Evolutionary conservation across 2,329 filamentous ascomycete species (phyloP).

Genomic region (Mariannaea elegans): DNA sequence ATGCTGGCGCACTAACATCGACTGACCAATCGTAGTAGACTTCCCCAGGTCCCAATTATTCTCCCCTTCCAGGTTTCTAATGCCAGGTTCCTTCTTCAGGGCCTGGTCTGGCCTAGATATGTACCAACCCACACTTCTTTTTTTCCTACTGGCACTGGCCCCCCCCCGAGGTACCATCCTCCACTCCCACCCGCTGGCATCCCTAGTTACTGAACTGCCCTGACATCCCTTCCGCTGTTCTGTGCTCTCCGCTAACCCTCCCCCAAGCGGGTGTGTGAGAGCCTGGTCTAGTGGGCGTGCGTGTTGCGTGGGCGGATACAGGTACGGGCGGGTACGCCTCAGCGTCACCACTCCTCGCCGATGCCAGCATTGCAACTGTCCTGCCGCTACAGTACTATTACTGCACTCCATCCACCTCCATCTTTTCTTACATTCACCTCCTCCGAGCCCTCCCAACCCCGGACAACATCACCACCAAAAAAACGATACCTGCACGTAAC

Average conservation of each 20-base stretch:
- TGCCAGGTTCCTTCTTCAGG: slow-evolving; percentile 31
- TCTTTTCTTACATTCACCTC: slow-evolving; percentile 33
- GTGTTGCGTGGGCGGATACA: slow-evolving; percentile 36
- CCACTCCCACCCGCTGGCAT: neutral
- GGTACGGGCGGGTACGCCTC: slow-evolving; percentile 38
- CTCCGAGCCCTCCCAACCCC: slow-evolving; percentile 20
- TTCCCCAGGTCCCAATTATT: slow-evolving; percentile 42
- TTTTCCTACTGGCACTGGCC: neutral
- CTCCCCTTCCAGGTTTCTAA: slow-evolving; percentile 34
- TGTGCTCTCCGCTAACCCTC: too few relatives aligned
- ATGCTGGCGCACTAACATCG: slow-evolving; percentile 40
- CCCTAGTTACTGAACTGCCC: neutral
- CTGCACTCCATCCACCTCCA: slow-evolving; percentile 30
- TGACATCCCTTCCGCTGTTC: neutral
- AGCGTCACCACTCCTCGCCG: slow-evolving; percentile 33
- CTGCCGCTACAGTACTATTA: slow-evolving; percentile 27
- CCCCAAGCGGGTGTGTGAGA: neutral
- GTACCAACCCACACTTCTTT: slow-evolving; percentile 4
- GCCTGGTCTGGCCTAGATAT: slow-evolving; percentile 21
- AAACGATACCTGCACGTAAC: slow-evolving; percentile 8
- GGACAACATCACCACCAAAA: slow-evolving; percentile 2
- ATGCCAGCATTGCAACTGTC: slow-evolving; percentile 17
- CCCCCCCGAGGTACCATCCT: neutral
- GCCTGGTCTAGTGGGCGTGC: neutral
- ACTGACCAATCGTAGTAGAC: slow-evolving; percentile 37